Evolutionary conservation across 345 rosid species (phyloP).

Genomic region (Toxicodendron radicans): DNA sequence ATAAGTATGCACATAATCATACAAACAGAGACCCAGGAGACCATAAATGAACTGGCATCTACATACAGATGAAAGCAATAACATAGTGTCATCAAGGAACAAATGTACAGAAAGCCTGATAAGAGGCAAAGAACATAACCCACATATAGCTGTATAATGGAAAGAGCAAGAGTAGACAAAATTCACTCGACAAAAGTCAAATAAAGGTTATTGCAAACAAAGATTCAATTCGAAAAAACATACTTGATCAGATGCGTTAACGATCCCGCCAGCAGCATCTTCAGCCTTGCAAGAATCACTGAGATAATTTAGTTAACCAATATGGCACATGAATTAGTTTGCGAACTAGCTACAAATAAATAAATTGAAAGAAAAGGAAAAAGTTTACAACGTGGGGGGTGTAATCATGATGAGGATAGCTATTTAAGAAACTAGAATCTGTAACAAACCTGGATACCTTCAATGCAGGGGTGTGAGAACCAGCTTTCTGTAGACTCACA

Average conservation of each 20-base stretch:
- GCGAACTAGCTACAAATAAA: background rate
- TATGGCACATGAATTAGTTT: slow-evolving; percentile 11
- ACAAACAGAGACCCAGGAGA: background rate
- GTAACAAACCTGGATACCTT: slow-evolving; percentile 67
- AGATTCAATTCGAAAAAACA: slow-evolving; percentile 16
- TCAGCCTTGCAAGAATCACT: slow-evolving; percentile 40
- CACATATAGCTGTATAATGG: background rate
- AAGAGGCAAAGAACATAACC: background rate
- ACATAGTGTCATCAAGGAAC: background rate
- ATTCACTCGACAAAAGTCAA: background rate
- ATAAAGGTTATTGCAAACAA: slow-evolving; percentile 1
- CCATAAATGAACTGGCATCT: background rate
- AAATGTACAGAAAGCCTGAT: slow-evolving; percentile 6
- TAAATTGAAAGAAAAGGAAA: background rate
- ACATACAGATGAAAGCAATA: background rate
- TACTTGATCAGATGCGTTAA: slow-evolving; percentile 58
- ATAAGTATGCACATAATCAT: background rate
- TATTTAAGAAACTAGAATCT: slow-evolving; percentile 14
- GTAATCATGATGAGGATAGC: slow-evolving; percentile 10
- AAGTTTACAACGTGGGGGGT: background rate
- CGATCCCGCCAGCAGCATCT: slow-evolving; percentile 41
- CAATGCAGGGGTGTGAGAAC: slow-evolving; percentile 37
- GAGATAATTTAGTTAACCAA: slow-evolving; percentile 32
- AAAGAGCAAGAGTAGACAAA: slow-evolving; percentile 7
- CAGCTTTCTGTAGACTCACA: slow-evolving; percentile 61